Conservation (phyloP, 257 asterid species). For the Solanum phureja region DNA sequence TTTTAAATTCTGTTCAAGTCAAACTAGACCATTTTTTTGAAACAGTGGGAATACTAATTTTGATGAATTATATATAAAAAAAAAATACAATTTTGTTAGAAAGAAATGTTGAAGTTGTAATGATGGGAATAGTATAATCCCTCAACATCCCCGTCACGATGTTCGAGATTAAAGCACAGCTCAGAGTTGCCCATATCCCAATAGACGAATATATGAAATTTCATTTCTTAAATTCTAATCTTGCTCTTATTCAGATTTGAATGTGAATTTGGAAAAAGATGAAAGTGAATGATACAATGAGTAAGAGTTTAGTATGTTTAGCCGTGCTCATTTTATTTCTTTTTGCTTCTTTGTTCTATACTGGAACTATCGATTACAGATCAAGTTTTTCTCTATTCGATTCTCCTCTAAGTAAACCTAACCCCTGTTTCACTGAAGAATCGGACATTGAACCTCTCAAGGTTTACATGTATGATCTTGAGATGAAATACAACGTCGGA, state of each 20-base stretch:
- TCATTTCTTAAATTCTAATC: background rate
- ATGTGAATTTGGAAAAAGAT: background rate
- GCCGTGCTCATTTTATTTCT: constrained; percentile 2
- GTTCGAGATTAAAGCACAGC: background rate
- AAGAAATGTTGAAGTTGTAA: background rate
- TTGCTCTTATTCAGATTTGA: background rate
- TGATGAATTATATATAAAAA: too few relatives aligned
- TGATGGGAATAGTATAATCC: background rate
- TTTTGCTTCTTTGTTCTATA: background rate
- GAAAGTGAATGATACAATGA: constrained; percentile 6
- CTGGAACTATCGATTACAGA: constrained; percentile 11
- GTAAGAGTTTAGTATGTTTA: background rate
- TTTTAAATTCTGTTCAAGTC: too few relatives aligned
- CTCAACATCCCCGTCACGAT: background rate
- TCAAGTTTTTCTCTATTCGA: constrained; percentile 11
- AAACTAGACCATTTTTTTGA: too few relatives aligned
- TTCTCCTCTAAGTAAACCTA: constrained; percentile 5
- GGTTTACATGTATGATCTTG: constrained; percentile 41
- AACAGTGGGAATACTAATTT: too few relatives aligned
- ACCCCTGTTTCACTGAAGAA: constrained; percentile 12
- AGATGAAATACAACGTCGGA: constrained; percentile 32
- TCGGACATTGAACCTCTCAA: constrained; percentile 9
- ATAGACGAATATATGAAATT: background rate
- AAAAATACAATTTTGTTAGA: too few relatives aligned
- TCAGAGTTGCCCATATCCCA: background rate